These are phyloP conservation scores for Yarrowia bubula DNA, from an alignment of 805 yeast species.

Conservation along the genomic window DNA sequence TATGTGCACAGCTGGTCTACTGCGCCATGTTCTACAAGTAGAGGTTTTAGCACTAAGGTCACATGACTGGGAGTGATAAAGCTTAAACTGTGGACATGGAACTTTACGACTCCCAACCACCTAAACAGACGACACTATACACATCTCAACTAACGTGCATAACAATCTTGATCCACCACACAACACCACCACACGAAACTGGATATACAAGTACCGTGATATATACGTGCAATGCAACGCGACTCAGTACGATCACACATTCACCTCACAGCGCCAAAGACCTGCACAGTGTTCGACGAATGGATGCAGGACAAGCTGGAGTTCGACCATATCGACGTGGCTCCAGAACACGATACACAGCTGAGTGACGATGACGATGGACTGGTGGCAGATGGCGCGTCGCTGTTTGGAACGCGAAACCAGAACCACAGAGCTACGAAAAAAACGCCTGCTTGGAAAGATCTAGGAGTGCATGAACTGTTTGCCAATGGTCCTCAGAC, in stretches of 20 bases:
- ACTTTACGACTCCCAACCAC: neutral
- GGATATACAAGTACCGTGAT: too few species aligned
- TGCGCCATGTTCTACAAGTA: too few species aligned
- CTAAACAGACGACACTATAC: neutral
- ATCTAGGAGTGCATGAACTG: constrained; percentile 31
- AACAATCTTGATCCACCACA: neutral
- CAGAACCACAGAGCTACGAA: constrained; percentile 22
- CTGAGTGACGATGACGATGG: constrained; percentile 36
- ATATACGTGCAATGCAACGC: constrained; percentile 22
- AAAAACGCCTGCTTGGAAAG: constrained; percentile 32
- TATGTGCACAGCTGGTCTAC: too few species aligned
- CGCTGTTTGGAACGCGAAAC: constrained; percentile 31
- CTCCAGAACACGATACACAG: constrained; percentile 32
- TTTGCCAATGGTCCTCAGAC: constrained; percentile 25
- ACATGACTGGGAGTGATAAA: neutral
- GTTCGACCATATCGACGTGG: constrained; percentile 35
- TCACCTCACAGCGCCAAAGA: constrained; percentile 35
- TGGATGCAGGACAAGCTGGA: constrained; percentile 38
- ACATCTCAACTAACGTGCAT: neutral
- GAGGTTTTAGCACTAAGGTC: neutral
- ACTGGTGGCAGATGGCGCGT: constrained; percentile 32
- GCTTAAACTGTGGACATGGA: neutral
- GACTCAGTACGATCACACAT: constrained; percentile 40
- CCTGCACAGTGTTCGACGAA: constrained; percentile 36
- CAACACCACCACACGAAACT: neutral